phyloP scores from a whole-genome alignment of 1,284 basidiomycete species.

The Cerioporus squamosus region DNA sequence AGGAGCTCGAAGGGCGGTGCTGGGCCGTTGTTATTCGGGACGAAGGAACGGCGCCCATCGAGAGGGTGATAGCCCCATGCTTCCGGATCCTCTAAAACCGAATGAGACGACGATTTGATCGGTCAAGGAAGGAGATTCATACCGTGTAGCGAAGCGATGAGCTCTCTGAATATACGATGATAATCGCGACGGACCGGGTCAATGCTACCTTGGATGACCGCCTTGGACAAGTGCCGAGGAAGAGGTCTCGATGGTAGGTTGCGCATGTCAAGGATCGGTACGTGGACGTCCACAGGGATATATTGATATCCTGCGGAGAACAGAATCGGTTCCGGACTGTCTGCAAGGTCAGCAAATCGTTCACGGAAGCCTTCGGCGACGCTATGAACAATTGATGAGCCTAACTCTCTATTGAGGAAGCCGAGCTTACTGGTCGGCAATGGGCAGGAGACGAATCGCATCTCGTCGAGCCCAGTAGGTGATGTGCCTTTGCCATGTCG shows the following conservation, averaged over 20 bases:
- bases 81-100: slow-evolving; percentile 33
- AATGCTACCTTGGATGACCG: slow-evolving; percentile 43
- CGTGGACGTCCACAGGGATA: slow-evolving; percentile 41
- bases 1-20: slow-evolving; percentile 39
- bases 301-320: slow-evolving; percentile 38
- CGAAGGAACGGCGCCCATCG: slow-evolving; percentile 31
- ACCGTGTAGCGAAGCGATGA: slow-evolving; percentile 36
- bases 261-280: slow-evolving; percentile 40
- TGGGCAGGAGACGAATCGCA: slow-evolving; percentile 40
- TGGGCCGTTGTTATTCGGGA: slow-evolving; percentile 24
- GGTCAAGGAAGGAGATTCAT: neutral
- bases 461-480: slow-evolving; percentile 40
- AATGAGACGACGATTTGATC: neutral
- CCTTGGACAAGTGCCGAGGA: slow-evolving; percentile 34
- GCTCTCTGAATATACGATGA: slow-evolving; percentile 35
- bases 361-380: slow-evolving; percentile 38
- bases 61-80: slow-evolving; percentile 42
- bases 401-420: neutral
- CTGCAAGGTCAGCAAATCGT: slow-evolving; percentile 36
- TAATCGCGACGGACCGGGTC: slow-evolving; percentile 38
- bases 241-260: slow-evolving; percentile 27
- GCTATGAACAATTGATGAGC: slow-evolving; percentile 16
- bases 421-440: slow-evolving; percentile 39
- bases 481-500: slow-evolving; percentile 36
- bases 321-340: slow-evolving; percentile 34